phyloP scores from a whole-genome alignment of 2,329 filamentous ascomycete genomes.

The Orbilia quercus region DNA sequence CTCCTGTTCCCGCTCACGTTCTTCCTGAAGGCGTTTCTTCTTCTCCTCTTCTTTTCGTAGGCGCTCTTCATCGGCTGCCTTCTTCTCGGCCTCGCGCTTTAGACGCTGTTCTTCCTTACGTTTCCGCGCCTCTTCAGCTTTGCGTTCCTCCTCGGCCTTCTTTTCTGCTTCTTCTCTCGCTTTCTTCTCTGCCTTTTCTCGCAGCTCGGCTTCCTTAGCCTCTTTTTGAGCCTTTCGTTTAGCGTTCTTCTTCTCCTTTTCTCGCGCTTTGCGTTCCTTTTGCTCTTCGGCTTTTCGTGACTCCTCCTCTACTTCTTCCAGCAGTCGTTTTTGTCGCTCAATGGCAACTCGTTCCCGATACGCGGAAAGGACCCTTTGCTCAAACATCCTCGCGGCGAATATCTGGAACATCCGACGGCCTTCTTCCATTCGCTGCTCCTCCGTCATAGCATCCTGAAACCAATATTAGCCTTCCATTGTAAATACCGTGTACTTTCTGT shows the following conservation, averaged over 20 bases:
- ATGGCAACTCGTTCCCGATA: slow-evolving; percentile 96
- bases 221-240: slow-evolving; percentile 90
- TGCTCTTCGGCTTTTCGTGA: slow-evolving; percentile 78
- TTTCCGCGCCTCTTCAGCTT: slow-evolving; percentile 79
- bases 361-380: slow-evolving; percentile 94
- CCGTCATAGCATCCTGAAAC: slow-evolving; percentile 88
- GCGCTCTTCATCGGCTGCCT: slow-evolving; percentile 88
- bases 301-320: slow-evolving; percentile 92
- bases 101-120: slow-evolving; percentile 90
- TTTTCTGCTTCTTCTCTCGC: slow-evolving; percentile 84
- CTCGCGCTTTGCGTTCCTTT: slow-evolving; percentile 91
- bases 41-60: slow-evolving; percentile 86
- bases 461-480: slow-evolving; percentile 53
- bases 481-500: slow-evolving; percentile 32
- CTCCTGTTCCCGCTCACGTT: slow-evolving; percentile 85
- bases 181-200: slow-evolving; percentile 86
- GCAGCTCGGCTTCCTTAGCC: slow-evolving; percentile 88
- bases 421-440: slow-evolving; percentile 99
- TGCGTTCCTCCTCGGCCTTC: slow-evolving; percentile 80
- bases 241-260: slow-evolving; percentile 94
- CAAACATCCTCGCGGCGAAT: slow-evolving; percentile 98
- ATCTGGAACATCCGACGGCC: slow-evolving; percentile 99
- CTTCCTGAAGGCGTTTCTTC: slow-evolving; percentile 80
- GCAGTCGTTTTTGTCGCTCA: slow-evolving; percentile 87
- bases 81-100: slow-evolving; percentile 90